Conservation (phyloP, 257 asterid genomes). For the Vinca minor region DNA sequence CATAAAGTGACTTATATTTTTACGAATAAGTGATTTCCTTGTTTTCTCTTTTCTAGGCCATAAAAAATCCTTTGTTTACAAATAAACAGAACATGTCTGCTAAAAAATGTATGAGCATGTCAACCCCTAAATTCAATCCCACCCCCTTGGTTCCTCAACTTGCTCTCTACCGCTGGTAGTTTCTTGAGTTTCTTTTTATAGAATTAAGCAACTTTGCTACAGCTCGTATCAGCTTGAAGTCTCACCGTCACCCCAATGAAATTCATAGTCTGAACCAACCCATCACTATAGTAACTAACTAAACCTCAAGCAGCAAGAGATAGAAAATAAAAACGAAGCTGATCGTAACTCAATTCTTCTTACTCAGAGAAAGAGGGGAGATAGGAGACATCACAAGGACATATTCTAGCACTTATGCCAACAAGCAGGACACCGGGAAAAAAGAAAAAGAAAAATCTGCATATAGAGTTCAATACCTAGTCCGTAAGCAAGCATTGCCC, state of each 20-base stretch:
- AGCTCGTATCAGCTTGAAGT: too few relatives aligned
- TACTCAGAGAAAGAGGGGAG: neutral
- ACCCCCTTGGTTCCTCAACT: too few relatives aligned
- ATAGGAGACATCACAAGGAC: neutral
- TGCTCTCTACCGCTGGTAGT: too few relatives aligned
- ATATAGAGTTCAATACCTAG: constrained; percentile 39
- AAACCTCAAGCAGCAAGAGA: neutral
- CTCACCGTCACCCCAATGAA: too few relatives aligned
- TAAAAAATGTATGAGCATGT: constrained; percentile 3
- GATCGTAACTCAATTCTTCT: neutral
- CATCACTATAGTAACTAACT: too few relatives aligned
- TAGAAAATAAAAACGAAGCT: neutral
- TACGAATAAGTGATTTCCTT: neutral
- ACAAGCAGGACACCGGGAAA: neutral
- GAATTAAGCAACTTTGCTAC: too few relatives aligned
- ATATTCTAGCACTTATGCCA: neutral
- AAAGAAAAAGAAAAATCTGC: neutral
- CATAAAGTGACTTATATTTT: neutral
- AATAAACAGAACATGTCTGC: neutral
- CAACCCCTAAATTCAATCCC: constrained; percentile 1
- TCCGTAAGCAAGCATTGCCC: constrained; percentile 93
- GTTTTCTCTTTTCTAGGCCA: neutral
- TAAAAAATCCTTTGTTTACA: neutral
- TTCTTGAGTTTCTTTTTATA: too few relatives aligned
- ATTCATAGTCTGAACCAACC: too few relatives aligned